Evolutionary conservation across 2,329 filamentous ascomycete species (phyloP), one percentile per base, ranked within the genome.

Genomic region (Colletotrichum nymphaeae): DNA sequence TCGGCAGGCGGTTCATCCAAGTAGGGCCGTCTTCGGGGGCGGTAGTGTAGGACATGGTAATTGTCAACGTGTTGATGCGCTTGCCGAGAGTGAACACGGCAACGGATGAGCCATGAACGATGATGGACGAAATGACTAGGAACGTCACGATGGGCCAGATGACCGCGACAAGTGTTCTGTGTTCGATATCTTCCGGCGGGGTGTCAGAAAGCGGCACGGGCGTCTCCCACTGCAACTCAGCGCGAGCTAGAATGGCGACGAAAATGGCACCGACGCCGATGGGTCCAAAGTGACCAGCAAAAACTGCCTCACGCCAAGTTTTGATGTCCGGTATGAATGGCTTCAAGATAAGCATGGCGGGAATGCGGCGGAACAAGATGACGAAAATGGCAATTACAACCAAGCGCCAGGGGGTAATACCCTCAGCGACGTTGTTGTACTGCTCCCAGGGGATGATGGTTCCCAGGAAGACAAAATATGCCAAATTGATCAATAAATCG

Each of bases 231-330:
- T 98, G 95, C 22, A 99, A 83, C 81, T 99, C 97, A n/a, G 95
- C 95, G 79, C 96, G 90, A 22, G 97, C 95, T 60, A 99, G 87
- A 72, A 99, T 97, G 24, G 95, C 95, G 60, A 98, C 93, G 76
- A 99, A 99, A 72, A 99, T 95, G 75, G 96, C 97, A 73, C 97
- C 97, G 66, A 99, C 97, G 66, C 97, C 97, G 77, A 99, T 98
- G 32, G 97, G 97, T 7, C 97, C 97, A 80, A 99, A 99, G 81
- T 99, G 97, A 1, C 97, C 97, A 19, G 97, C 97, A 80, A 99
- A 99, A 1, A 98, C 86, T 6, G 97, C 96, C 81, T 99, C 97
- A 78, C 97, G 93, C 96, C 97, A 99, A 0, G 96, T 98, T 84
- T 98, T 98, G 78, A 99, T 92, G 79, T 99, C 97, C 0, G 97